A percentile compares a stretch with the other conserved stretches of the same genome.
These are phyloP conservation scores for Cryptosporidium muris DNA, from an alignment of 169 alveolate species.

Conservation along the genomic window DNA sequence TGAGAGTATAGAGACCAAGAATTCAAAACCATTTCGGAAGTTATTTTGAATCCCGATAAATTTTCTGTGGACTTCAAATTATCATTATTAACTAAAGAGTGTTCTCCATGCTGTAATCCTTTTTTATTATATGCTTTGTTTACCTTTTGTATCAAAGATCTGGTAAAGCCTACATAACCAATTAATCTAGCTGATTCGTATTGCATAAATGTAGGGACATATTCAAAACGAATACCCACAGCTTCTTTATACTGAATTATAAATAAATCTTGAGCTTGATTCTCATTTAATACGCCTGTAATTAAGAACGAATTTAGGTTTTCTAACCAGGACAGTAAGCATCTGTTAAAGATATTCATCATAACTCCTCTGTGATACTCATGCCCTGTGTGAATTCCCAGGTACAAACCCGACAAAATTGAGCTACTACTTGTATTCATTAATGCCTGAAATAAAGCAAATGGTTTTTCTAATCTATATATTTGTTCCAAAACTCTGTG, in stretches of 20 bases:
- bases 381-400: conserved; percentile 13
- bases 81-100: too few relatives aligned
- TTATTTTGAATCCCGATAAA: not conserved
- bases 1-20: not conserved
- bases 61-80: too few relatives aligned
- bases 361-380: conserved; percentile 10
- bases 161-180: conserved; percentile 26
- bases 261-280: not conserved
- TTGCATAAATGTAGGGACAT: conserved; percentile 23
- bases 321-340: conserved; percentile 26
- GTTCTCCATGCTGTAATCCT: too few relatives aligned
- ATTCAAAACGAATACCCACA: not conserved
- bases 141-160: not conserved
- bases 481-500: conserved; percentile 33
- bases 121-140: too few relatives aligned
- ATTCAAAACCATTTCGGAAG: conserved; percentile 20
- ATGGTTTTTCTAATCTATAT: conserved; percentile 3
- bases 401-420: conserved; percentile 23
- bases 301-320: conserved; percentile 19
- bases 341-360: conserved; percentile 15
- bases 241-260: conserved; percentile 2
- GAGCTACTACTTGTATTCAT: conserved; percentile 14
- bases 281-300: conserved; percentile 5
- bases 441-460: conserved; percentile 32
- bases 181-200: conserved; percentile 20